These are phyloP conservation scores for Rhizopus arrhizus DNA, from an alignment of 371 early-diverging fungal species.

Conservation along the genomic window DNA sequence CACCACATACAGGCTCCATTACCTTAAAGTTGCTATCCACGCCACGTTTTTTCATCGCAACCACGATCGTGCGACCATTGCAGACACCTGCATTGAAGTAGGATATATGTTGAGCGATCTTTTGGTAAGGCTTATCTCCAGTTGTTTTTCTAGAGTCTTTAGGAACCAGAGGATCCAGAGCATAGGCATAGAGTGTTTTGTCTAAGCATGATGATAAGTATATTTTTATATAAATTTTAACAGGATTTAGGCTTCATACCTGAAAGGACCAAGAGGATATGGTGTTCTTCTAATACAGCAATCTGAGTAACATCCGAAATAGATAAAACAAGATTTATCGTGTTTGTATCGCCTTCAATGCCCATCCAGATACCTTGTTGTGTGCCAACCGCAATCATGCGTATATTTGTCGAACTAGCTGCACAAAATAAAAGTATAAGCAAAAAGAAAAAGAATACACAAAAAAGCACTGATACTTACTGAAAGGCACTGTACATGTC, in stretches of 20 bases:
- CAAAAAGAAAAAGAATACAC: conserved; percentile 15
- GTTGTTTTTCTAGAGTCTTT: conserved; percentile 29
- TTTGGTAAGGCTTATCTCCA: conserved; percentile 45
- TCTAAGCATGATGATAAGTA: conserved; percentile 33
- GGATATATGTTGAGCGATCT: conserved; percentile 63
- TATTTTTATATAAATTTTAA: neutral
- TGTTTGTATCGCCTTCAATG: conserved; percentile 47
- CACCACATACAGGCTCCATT: conserved; percentile 46
- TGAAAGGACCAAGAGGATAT: conserved; percentile 42
- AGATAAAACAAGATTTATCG: conserved; percentile 32
- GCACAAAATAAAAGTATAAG: neutral
- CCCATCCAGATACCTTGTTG: conserved; percentile 74
- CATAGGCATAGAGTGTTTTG: conserved; percentile 63
- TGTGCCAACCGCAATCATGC: conserved; percentile 78
- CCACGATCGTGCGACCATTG: conserved; percentile 61
- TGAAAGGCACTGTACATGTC: conserved; percentile 60
- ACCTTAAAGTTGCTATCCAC: conserved; percentile 51
- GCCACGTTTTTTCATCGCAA: conserved; percentile 59
- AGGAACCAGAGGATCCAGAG: conserved; percentile 48
- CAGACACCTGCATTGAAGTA: conserved; percentile 78
- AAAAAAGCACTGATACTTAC: conserved; percentile 33
- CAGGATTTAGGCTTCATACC: conserved; percentile 19
- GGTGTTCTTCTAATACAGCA: conserved; percentile 42
- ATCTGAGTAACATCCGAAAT: conserved; percentile 45
- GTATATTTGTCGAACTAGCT: conserved; percentile 54